Evolutionary conservation across 345 rosid genomes (phyloP).

Genomic region (Euphorbia lathyris): DNA sequence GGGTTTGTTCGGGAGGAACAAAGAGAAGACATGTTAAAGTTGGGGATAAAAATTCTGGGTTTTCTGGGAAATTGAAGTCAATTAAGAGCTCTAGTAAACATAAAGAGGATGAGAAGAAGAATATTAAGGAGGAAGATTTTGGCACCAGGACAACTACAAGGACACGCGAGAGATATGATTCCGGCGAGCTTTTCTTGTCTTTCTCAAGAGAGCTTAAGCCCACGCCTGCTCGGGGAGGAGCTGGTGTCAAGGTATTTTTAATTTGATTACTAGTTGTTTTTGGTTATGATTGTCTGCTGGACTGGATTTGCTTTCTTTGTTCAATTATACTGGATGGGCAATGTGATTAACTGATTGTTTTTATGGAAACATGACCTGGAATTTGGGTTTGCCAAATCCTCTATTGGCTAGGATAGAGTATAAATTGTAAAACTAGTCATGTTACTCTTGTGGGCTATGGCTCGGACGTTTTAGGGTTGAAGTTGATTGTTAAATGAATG

Average conservation of each 20-base stretch:
- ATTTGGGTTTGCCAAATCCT: constrained; percentile 1
- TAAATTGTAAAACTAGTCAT: not conserved
- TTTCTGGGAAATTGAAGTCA: constrained; percentile 40
- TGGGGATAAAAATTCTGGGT: constrained; percentile 19
- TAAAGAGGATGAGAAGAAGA: constrained; percentile 20
- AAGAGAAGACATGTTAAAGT: constrained; percentile 22
- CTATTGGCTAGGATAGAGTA: not conserved
- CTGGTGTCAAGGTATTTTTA: constrained; percentile 43
- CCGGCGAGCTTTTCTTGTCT: constrained; percentile 35
- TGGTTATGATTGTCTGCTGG: not conserved
- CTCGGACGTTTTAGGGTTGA: not conserved
- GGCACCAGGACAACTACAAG: constrained; percentile 1
- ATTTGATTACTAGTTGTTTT: not conserved
- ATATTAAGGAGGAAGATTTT: constrained; percentile 12
- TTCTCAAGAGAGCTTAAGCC: constrained; percentile 44
- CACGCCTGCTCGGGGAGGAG: constrained; percentile 30
- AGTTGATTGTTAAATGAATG: not conserved
- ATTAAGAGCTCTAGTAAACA: constrained; percentile 28
- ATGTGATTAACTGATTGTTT: not conserved
- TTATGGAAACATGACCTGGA: not conserved
- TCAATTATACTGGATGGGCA: not conserved
- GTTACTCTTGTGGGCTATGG: not conserved
- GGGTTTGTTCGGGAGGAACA: constrained; percentile 48
- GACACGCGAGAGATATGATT: constrained; percentile 24
- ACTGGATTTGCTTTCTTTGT: not conserved